These are phyloP conservation scores for Ustilago loliicola DNA, from an alignment of 1,284 basidiomycete genomes.

Conservation along the genomic window DNA sequence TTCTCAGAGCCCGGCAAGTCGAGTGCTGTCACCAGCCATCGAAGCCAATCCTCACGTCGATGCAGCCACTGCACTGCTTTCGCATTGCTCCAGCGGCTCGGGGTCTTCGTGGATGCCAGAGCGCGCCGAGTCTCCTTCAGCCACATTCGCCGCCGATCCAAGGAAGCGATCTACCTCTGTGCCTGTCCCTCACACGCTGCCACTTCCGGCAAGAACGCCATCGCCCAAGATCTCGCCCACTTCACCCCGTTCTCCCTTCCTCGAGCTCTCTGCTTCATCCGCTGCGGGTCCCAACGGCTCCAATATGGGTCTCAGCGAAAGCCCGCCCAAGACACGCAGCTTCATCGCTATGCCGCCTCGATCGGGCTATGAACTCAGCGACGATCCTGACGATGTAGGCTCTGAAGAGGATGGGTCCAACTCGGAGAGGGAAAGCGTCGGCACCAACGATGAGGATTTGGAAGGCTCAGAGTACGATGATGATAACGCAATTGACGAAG, in stretches of 20 bases:
- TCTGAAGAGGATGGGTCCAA: slow-evolving; percentile 68
- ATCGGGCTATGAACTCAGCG: slow-evolving; percentile 69
- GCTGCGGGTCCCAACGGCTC: slow-evolving; percentile 15
- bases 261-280: slow-evolving; percentile 31
- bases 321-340: slow-evolving; percentile 68
- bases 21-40: slow-evolving; percentile 40
- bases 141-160: slow-evolving; percentile 26
- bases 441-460: slow-evolving; percentile 60
- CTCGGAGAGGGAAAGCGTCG: slow-evolving; percentile 60
- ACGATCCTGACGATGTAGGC: slow-evolving; percentile 69
- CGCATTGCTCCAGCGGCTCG: slow-evolving; percentile 35
- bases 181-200: slow-evolving; percentile 26
- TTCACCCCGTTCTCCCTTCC: slow-evolving; percentile 47
- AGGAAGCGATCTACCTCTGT: slow-evolving; percentile 36
- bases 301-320: slow-evolving; percentile 52
- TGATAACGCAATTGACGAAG: slow-evolving; percentile 33
- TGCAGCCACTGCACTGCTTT: slow-evolving; percentile 29
- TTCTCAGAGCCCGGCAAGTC: slow-evolving; percentile 35
- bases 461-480: slow-evolving; percentile 54
- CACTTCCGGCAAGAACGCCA: slow-evolving; percentile 35
- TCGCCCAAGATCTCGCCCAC: slow-evolving; percentile 50
- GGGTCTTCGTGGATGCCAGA: slow-evolving; percentile 43
- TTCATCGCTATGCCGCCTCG: slow-evolving; percentile 70
- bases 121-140: slow-evolving; percentile 36
- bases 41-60: slow-evolving; percentile 44